Evolutionary conservation across 805 yeast genomes (phyloP), one percentile per base, ranked within the genome.

Genomic region (Metschnikowia koreensis): DNA sequence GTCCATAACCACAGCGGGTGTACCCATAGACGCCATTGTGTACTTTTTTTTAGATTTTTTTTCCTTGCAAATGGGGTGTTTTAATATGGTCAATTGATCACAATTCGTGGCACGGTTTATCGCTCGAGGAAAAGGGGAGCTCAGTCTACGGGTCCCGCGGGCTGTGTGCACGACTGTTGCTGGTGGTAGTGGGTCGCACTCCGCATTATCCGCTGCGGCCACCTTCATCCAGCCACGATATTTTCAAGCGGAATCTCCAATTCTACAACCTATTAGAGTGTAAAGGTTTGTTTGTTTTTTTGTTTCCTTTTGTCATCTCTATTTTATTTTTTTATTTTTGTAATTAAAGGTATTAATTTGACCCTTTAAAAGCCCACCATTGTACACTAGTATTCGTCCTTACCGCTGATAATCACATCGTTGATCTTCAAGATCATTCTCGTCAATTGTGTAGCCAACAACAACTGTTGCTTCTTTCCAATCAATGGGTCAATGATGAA

Each of bases 351-450:
- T 43, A 42, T 38, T 44, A 43, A 37, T 38, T 31, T 26, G 43
- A 13, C 42, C 40, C 29, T 31, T 36, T 4, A n/a, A 22, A 37
- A 42, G 45, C 38, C 31, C 43, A 40, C 34, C 42, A 52, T 40
- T 45, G 49, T 44, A 40, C 49, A 41, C 47, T 67, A 84, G 64
- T 83, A 84, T 56, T 81, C 89, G 65, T 87, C 93, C 66, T 85
- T 86, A 42, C 96, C 96, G 64, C 87, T 87, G 60, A 93, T 86
- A 64, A 94, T 94, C 53, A 94, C 99, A 69, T 93, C 93, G 71
- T 94, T 96, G 67, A 94, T 94, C 79, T 94, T 94, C 67, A 94
- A 80, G 57, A 94, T 91, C 99, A 94, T 94, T 75, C 99, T 84
- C 51, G 97, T 91, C 68, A 94, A 81, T 75, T 94, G 99, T 12